phyloP scores from a whole-genome alignment of 176 grass and related monocot genomes.

The Elymus sibiricus region DNA sequence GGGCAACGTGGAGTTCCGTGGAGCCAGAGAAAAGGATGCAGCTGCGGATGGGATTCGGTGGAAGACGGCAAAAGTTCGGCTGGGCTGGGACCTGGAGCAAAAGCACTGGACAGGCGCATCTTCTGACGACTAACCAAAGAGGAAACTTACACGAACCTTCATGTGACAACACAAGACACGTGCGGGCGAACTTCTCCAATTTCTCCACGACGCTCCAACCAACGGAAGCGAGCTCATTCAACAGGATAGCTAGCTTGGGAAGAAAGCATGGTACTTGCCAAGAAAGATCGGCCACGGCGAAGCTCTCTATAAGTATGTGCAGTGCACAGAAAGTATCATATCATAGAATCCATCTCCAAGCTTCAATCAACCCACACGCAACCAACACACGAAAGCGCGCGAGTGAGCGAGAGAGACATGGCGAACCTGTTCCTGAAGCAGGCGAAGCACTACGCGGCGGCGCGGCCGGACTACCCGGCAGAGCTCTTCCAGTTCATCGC shows the following conservation, averaged over 20 bases:
- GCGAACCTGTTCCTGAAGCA: conserved; percentile 87
- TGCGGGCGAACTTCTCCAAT: too few relatives aligned
- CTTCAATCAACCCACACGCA: neutral
- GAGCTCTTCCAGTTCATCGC: conserved; percentile 82
- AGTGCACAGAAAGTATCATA: neutral
- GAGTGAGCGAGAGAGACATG: conserved; percentile 17
- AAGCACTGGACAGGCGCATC: too few relatives aligned
- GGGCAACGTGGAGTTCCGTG: too few relatives aligned
- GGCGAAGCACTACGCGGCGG: conserved; percentile 70
- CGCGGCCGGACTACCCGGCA: conserved; percentile 60
- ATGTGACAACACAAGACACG: too few relatives aligned
- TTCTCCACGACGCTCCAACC: too few relatives aligned
- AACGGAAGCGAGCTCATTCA: too few relatives aligned
- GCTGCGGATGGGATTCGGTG: too few relatives aligned
- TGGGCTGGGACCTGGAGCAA: too few relatives aligned
- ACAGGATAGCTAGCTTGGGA: neutral
- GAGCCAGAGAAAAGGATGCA: too few relatives aligned
- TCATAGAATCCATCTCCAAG: neutral
- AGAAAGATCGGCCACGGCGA: neutral
- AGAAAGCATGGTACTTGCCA: neutral
- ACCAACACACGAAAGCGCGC: neutral
- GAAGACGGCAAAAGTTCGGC: too few relatives aligned
- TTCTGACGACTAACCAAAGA: too few relatives aligned
- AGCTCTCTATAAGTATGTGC: neutral
- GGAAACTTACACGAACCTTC: too few relatives aligned